A percentile compares a stretch with the other conserved stretches of the same genome.
Conservation (phyloP, 495 filamentous ascomycete species). For the Tirmania nivea region DNA sequence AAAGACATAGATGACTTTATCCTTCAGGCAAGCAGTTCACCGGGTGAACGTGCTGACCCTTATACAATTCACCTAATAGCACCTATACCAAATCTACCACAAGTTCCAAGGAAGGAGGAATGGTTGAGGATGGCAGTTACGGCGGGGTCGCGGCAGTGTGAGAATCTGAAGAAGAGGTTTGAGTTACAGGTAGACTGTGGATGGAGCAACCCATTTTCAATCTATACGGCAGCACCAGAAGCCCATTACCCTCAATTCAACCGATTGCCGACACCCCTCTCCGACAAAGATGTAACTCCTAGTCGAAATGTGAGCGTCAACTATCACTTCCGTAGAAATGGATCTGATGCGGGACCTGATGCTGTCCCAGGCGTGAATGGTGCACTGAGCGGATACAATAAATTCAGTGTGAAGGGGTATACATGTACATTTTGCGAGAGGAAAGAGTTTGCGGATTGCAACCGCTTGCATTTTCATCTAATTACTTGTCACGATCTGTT, state of each 20-base stretch:
- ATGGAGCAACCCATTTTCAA: conserved; percentile 8
- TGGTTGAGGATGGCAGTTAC: neutral
- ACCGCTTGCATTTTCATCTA: conserved; percentile 14
- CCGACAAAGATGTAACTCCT: conserved; percentile 8
- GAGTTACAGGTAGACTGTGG: conserved; percentile 11
- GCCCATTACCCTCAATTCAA: conserved; percentile 3
- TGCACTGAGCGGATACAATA: neutral
- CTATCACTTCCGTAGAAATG: neutral
- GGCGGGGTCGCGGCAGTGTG: neutral
- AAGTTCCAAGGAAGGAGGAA: neutral
- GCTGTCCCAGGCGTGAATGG: neutral
- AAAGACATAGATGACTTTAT: neutral
- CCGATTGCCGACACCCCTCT: conserved; percentile 12
- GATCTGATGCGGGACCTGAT: neutral
- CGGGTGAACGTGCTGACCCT: conserved; percentile 1
- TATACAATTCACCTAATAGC: neutral
- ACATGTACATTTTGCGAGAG: conserved; percentile 16
- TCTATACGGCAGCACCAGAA: conserved; percentile 3
- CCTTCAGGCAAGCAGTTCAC: neutral
- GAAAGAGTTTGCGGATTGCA: conserved; percentile 9
- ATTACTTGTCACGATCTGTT: conserved; percentile 14
- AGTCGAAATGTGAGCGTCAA: neutral
- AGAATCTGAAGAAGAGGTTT: neutral
- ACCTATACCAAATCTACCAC: neutral
- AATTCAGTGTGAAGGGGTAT: conserved; percentile 10